A percentile compares a stretch with the other conserved stretches of the same genome.
Conservation (phyloP, 805 yeast genomes). For the Diddensiella caesifluorescens region DNA sequence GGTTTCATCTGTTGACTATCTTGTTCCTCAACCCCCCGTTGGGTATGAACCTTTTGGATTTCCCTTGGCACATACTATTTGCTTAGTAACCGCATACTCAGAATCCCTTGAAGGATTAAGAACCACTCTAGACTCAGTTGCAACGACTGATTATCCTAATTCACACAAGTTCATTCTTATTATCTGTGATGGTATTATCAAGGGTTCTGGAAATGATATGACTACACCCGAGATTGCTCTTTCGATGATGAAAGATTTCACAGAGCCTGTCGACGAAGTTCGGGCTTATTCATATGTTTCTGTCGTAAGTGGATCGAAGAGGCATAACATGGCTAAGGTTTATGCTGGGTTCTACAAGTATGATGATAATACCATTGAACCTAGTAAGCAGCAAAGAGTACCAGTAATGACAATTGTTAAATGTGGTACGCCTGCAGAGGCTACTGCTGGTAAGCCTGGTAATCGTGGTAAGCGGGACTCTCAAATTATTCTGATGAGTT, state of each 20-base stretch:
- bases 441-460: slow-evolving; percentile 71
- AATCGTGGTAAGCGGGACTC: slow-evolving; percentile 96
- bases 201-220: slow-evolving; percentile 86
- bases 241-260: slow-evolving; percentile 78
- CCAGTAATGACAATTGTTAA: slow-evolving; percentile 74
- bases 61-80: slow-evolving; percentile 70
- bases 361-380: slow-evolving; percentile 66
- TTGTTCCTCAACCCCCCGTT: slow-evolving; percentile 86
- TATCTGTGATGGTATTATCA: slow-evolving; percentile 89
- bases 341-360: slow-evolving; percentile 92
- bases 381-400: slow-evolving; percentile 72
- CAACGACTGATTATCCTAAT: slow-evolving; percentile 94
- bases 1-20: slow-evolving; percentile 37
- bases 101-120: slow-evolving; percentile 85
- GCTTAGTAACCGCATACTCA: slow-evolving; percentile 88
- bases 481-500: slow-evolving; percentile 84
- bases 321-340: slow-evolving; percentile 97
- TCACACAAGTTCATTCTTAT: slow-evolving; percentile 83
- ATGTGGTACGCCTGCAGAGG: slow-evolving; percentile 87
- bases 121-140: slow-evolving; percentile 83
- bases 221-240: slow-evolving; percentile 88
- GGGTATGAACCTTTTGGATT: slow-evolving; percentile 81
- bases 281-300: slow-evolving; percentile 85
- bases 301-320: slow-evolving; percentile 87
- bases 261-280: slow-evolving; percentile 67